These are phyloP conservation scores for Apiospora saccharicola DNA, from an alignment of 2,329 filamentous ascomycete genomes.

Conservation along the genomic window DNA sequence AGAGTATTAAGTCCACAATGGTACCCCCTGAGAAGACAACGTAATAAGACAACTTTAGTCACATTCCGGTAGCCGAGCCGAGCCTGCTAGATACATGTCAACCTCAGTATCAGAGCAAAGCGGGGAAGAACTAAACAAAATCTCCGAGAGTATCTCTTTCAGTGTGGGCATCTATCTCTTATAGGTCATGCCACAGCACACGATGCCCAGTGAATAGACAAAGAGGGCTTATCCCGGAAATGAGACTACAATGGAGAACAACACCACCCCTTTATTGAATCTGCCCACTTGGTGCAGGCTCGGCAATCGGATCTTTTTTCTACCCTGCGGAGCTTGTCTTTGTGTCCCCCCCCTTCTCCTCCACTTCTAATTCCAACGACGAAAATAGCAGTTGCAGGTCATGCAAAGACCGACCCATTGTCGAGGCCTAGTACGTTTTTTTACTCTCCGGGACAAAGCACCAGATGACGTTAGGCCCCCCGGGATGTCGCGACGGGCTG, in stretches of 20 bases:
- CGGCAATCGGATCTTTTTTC: constrained; percentile 1
- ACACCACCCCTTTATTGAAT: not conserved
- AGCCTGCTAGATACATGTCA: not conserved
- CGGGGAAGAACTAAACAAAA: not conserved
- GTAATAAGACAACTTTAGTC: not conserved
- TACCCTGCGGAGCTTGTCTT: not conserved
- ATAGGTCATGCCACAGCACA: not conserved
- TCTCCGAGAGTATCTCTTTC: not conserved
- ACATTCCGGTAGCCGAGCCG: not conserved
- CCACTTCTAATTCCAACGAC: not conserved
- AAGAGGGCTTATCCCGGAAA: not conserved
- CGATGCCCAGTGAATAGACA: not conserved
- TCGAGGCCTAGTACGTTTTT: not conserved
- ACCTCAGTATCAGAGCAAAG: not conserved
- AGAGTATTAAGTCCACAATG: too few relatives aligned
- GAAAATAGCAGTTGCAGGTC: constrained; percentile 10
- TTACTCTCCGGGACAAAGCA: not conserved
- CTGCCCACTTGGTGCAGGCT: not conserved
- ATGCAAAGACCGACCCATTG: constrained; percentile 17
- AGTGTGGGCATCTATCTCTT: not conserved
- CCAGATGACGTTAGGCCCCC: not conserved
- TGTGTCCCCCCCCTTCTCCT: not conserved
- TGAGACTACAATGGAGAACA: not conserved
- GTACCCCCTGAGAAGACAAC: too few relatives aligned
- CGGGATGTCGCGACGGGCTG: not conserved